Evolutionary conservation across 2,329 filamentous ascomycete genomes (phyloP), one percentile per base, ranked within the genome.

Genomic region (Colletotrichum neosansevieriae): DNA sequence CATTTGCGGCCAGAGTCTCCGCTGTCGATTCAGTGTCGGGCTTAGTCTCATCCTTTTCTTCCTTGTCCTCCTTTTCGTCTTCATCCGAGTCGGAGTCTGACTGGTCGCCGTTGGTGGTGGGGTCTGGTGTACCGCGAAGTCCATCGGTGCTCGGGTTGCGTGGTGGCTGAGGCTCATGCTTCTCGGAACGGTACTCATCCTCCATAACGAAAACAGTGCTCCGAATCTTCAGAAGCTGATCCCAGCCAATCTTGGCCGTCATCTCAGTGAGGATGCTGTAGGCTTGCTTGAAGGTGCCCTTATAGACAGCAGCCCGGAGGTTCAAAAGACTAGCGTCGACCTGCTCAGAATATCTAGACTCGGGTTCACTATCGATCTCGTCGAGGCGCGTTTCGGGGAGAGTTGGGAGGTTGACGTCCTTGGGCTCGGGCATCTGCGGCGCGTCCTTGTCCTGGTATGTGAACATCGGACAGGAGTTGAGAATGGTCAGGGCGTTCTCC

Each of bases 151-250:
- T 96, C 56, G 94, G 88, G 77, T 92, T 94, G 50, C 92, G 88
- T 74, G 89, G 91, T 15, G 82, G 77, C 56, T 83, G 80, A 17
- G 82, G 81, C 70, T 91, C 89, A 64, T 92, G 90, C 79, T 92
- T 93, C 81, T 98, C 96, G 64, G 91, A 92, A 56, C 96, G 90
- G 77, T 99, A 99, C 79, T 99, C 96, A 76, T 99, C 96, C 78
- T 99, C 96, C 96, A 99, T 99, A 56, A 99, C 96, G 74, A 99
- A 99, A 1, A 99, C 96, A 71, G 95, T 94, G 82, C 95, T 98
- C 73, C 96, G 89, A 75, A 97, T 97, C 79, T 94, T 97, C 58
- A 99, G 84, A 21, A 99, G 85, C 76, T 98, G 94, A 74, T 99
- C 96, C 96, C 96, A 99, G 44, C 96, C 96, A 74, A 99, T 98